Evolutionary conservation across 805 yeast genomes (phyloP), one percentile per base, ranked within the genome.

Genomic region (Candida manassasensis): DNA sequence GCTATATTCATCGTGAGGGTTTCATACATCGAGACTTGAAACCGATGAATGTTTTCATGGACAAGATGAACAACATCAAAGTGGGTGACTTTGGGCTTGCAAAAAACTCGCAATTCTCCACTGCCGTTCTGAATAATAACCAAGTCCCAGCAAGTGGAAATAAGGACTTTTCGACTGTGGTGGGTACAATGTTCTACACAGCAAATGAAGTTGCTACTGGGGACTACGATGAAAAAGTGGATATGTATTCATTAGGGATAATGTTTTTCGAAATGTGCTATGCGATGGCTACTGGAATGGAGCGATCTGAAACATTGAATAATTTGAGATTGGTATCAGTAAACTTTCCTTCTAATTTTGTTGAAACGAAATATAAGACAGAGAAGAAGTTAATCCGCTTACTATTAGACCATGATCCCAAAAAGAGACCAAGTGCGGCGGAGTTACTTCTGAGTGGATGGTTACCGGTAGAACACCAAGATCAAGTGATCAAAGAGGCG

Each of bases 31-130:
- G 98, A 39, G 98, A 93, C 55, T 69, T 93, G 48, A 93, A 93
- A 55, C 97, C 98, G 1, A 84, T 85, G 73, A 93, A 93, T 55
- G 86, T 93, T 53, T 93, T 93, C 65, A 88, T 93, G 48, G 98
- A 93, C 57, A 84, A 83, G 44, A 75, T 84, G 1, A 80, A 84
- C 46, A 88, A 90, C 51, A 80, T 93, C 39, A 93, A 93, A 55
- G 82, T 93, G 27, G 98, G 98, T 50, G 99, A 93, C 55, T 93
- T 93, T 60, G 99, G 99, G 0, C 71, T 93, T 39, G 99, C 99
- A 0, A 88, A 89, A 45, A 89, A 81, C 52, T 88, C 85, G 1
- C 93, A 84, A 21, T 63, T 63, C 33, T 51, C 63, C 2, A 48
- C 63, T 3, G 61, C 59, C 7, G 48, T 65, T 14, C 59, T 55